Percentiles rank a stretch among this genome's conserved stretches.
These are phyloP conservation scores for Neocatenulostroma microsporum DNA, from an alignment of 2,329 filamentous ascomycete genomes.

Conservation along the genomic window DNA sequence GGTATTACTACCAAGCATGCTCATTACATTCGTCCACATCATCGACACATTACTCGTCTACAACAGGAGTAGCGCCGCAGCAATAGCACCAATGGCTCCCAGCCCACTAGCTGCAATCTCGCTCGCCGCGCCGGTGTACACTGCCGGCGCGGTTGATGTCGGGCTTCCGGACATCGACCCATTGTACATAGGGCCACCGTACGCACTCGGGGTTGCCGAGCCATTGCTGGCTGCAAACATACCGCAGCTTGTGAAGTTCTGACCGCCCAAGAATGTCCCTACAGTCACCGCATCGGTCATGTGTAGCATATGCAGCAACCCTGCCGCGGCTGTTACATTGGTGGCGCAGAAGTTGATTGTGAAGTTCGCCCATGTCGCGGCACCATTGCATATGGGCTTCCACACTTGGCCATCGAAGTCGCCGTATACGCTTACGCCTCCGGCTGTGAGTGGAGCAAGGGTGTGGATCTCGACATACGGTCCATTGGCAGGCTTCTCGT, in stretches of 20 bases:
- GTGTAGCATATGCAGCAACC: slow-evolving; percentile 14
- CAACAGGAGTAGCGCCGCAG: too few species aligned
- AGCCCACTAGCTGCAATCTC: too few species aligned
- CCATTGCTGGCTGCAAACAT: slow-evolving; percentile 10
- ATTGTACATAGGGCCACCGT: not conserved
- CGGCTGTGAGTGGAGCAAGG: slow-evolving; percentile 10
- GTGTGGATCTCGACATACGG: slow-evolving; percentile 17
- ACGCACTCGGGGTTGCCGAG: slow-evolving; percentile 1
- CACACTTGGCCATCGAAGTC: slow-evolving; percentile 11
- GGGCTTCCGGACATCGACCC: not conserved
- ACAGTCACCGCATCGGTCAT: slow-evolving; percentile 12
- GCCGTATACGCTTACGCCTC: slow-evolving; percentile 11
- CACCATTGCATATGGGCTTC: slow-evolving; percentile 13
- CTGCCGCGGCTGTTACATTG: slow-evolving; percentile 6
- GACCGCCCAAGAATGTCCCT: slow-evolving; percentile 14
- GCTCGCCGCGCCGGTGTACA: slow-evolving; percentile 2
- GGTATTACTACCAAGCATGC: too few species aligned
- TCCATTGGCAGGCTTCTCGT: slow-evolving; percentile 13
- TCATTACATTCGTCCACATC: too few species aligned
- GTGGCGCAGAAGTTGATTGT: slow-evolving; percentile 17
- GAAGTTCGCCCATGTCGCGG: slow-evolving; percentile 14
- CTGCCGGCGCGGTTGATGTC: not conserved
- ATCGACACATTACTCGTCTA: too few species aligned
- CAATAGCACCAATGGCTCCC: too few species aligned
- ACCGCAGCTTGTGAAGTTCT: slow-evolving; percentile 15